These are phyloP conservation scores for Nadsonia commutata DNA, from an alignment of 1,139 yeast genomes.

Conservation along the genomic window DNA sequence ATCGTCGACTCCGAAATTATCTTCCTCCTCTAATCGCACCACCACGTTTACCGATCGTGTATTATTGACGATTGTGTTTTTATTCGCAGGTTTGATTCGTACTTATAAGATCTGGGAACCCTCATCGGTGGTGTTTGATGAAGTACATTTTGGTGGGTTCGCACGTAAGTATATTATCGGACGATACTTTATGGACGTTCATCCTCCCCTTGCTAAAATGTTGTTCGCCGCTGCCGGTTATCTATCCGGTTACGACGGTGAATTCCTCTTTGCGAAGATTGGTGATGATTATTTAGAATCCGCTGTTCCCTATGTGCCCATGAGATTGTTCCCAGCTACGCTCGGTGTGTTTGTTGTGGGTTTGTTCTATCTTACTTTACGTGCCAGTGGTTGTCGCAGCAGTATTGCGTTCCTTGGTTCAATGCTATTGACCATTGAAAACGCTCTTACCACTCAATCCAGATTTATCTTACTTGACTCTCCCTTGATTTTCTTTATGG, in stretches of 20 bases:
- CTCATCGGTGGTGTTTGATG: conserved; percentile 81
- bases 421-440: conserved; percentile 60
- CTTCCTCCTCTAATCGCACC: conserved; percentile 13
- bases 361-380: conserved; percentile 64
- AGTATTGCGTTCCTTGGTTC: conserved; percentile 55
- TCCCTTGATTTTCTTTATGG: conserved; percentile 82
- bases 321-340: conserved; percentile 78
- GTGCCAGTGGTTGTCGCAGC: conserved; percentile 80
- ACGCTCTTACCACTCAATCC: conserved; percentile 76
- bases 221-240: conserved; percentile 84
- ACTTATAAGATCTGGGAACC: conserved; percentile 52
- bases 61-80: conserved; percentile 35
- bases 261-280: conserved; percentile 79
- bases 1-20: too few species aligned
- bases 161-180: conserved; percentile 50
- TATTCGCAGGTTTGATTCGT: conserved; percentile 43
- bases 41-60: conserved; percentile 16
- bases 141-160: conserved; percentile 66
- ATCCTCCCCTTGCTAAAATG: conserved; percentile 95
- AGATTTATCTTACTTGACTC: conserved; percentile 83
- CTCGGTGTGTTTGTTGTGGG: conserved; percentile 72
- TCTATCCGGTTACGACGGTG: conserved; percentile 77
- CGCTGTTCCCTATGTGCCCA: conserved; percentile 71
- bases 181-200: conserved; percentile 83
- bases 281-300: conserved; percentile 67